phyloP scores from a whole-genome alignment of 148 eudicot species.

The Rhododendron simsii region DNA sequence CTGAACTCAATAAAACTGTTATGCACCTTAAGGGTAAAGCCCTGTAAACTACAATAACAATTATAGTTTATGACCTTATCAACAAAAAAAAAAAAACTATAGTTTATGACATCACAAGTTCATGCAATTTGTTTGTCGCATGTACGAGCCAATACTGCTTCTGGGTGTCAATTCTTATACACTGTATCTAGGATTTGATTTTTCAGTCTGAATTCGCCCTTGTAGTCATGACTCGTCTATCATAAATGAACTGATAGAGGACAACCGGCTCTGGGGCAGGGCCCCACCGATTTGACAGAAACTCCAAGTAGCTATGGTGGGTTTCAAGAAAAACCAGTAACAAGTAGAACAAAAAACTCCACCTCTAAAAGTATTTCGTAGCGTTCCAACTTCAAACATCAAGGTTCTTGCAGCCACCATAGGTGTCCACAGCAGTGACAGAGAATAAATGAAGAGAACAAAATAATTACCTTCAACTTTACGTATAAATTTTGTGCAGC shows the following conservation, averaged over 20 bases:
- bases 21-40: background rate
- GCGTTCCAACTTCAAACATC: background rate
- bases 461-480: conserved; percentile 47
- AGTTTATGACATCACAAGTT: background rate
- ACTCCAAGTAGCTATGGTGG: background rate
- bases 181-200: background rate
- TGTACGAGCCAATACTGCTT: background rate
- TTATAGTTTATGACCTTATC: background rate
- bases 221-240: background rate
- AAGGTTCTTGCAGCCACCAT: background rate
- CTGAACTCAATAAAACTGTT: background rate
- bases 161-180: background rate
- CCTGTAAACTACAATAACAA: background rate
- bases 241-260: background rate
- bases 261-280: background rate
- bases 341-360: background rate
- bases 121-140: background rate
- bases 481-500: conserved; percentile 45
- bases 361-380: background rate
- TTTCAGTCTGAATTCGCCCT: background rate
- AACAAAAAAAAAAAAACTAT: too few relatives aligned
- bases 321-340: background rate
- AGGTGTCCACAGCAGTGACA: background rate
- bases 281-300: background rate
- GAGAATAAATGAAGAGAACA: background rate